Evolutionary conservation across 1,284 basidiomycete species (phyloP).

Genomic region (Moesziomyces globuligerus): DNA sequence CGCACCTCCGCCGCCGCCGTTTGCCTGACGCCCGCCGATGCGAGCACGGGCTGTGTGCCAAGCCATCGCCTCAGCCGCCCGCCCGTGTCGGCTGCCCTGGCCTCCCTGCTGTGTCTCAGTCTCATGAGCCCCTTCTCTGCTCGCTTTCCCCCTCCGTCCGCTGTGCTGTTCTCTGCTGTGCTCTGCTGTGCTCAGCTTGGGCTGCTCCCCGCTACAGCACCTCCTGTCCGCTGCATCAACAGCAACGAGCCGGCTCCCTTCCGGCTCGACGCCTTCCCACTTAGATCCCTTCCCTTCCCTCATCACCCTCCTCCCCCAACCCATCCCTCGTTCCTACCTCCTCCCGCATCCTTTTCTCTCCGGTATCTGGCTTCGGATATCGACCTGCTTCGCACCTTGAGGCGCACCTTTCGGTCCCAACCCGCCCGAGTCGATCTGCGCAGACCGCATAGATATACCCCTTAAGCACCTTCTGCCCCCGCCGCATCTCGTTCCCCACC

Average conservation of each 20-base stretch:
- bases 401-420: not conserved
- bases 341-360: not conserved
- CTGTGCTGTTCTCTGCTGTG: not conserved
- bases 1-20: not conserved
- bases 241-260: too few species aligned
- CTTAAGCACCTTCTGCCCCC: not conserved
- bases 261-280: not conserved
- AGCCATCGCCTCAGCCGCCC: too few species aligned
- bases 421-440: not conserved
- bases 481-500: not conserved
- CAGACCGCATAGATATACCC: not conserved
- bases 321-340: not conserved
- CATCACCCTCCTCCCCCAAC: not conserved
- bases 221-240: not conserved
- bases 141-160: not conserved
- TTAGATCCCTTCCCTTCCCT: not conserved
- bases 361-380: too few species aligned
- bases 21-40: too few species aligned
- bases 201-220: not conserved
- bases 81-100: too few species aligned
- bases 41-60: too few species aligned
- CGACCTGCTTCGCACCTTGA: too few species aligned
- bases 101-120: too few species aligned
- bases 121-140: not conserved
- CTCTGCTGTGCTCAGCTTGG: not conserved